Evolutionary conservation across 2,329 filamentous ascomycete genomes (phyloP).

Genomic region (Pezicula radicicola): DNA sequence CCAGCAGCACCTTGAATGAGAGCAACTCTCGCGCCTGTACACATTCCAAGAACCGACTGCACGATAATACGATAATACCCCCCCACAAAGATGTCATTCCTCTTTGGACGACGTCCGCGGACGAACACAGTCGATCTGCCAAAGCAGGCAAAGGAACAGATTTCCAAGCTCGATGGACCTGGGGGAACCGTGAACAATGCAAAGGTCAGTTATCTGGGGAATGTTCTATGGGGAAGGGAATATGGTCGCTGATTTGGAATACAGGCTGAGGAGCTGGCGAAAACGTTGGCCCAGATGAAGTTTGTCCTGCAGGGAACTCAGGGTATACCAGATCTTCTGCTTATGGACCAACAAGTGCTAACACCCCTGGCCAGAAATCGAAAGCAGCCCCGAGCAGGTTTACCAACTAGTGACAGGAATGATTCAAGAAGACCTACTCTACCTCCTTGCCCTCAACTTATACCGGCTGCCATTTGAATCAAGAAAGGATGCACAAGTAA

Average conservation of each 20-base stretch:
- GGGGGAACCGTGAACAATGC: constrained; percentile 52
- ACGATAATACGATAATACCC: background rate
- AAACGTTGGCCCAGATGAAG: constrained; percentile 88
- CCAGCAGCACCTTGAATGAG: too few species aligned
- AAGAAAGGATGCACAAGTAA: constrained; percentile 91
- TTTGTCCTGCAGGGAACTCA: constrained; percentile 88
- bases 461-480: constrained; percentile 91
- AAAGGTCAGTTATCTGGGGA: constrained; percentile 1
- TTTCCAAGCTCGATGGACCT: constrained; percentile 58
- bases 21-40: too few species aligned
- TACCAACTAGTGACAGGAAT: constrained; percentile 81
- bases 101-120: constrained; percentile 60
- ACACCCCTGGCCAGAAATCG: constrained; percentile 60
- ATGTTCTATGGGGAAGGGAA: background rate
- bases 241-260: constrained; percentile 14
- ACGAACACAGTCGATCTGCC: constrained; percentile 56
- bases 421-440: constrained; percentile 86
- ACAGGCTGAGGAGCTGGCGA: constrained; percentile 83
- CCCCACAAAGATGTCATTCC: constrained; percentile 59
- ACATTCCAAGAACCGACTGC: background rate
- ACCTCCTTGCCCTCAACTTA: constrained; percentile 77
- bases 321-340: constrained; percentile 50
- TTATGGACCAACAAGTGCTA: constrained; percentile 2
- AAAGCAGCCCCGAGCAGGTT: constrained; percentile 83
- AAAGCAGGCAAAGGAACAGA: constrained; percentile 56